Base-by-base conservation (phyloP, 2,329 filamentous ascomycete genomes). In the Alternaria sp. region DNA sequence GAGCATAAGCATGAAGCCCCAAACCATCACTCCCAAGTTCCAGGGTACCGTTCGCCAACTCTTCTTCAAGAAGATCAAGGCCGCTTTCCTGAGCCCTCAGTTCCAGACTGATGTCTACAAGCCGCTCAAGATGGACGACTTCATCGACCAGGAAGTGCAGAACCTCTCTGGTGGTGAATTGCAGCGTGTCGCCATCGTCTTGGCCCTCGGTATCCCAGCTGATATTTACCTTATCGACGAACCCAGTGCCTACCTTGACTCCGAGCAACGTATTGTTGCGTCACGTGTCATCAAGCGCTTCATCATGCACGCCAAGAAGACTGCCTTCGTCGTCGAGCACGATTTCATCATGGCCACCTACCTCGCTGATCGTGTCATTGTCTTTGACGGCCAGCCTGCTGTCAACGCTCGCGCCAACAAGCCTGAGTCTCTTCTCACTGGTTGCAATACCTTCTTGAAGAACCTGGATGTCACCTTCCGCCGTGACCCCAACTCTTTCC, bases 291-390 rank as follows among this genome's bases (percentile, higher is more conserved):
- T 99, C 84, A 99, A 99, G 87, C 91, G 95, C 69, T 99, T 96
- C 87, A 99, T 99, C 82, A 99, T 99, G 95, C 94, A 99, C 85
- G 90, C 93, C 74, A 98, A 98, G 89, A 98, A 98, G 88, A 99
- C 95, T 0, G 95, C 95, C 51, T 99, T 99, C 80, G 89, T 99
- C 70, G 94, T 99, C 79, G 95, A 99, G 89, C 95, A 99, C 91
- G 95, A 99, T 87, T 98, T 99, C 85, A 97, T 98, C 84, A 97
- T 98, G 94, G 88, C 88, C 41, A 91, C 88, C 43, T 91, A 91
- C 75, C 85, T 91, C 47, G 88, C 95, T 46, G 96, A 99, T 77
- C 92, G 95, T 69, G 95, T 99, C 80, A 99, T 99, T 75, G 95
- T 99, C 75, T 99, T 99, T 75, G 95, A 98, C 76, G 95, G 96